Base-by-base conservation (phyloP, 768 basidiomycete species). In the Mycena sanguinolenta region DNA sequence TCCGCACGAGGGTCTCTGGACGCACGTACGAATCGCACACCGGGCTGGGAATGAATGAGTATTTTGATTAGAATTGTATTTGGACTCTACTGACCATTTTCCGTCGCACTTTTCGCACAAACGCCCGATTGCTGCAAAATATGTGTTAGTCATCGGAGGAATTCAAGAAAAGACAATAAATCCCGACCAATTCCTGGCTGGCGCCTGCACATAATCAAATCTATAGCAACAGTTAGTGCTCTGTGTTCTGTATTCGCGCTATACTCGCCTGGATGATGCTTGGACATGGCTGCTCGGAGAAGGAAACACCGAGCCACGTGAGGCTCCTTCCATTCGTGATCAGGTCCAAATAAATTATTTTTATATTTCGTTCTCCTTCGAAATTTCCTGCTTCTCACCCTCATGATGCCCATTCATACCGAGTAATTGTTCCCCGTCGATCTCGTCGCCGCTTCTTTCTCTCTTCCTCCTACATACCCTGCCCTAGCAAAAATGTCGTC, bases 51-150 rank as follows among this genome's bases (percentile, higher is more conserved):
- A 28, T 65, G 19, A 17, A 34, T 60, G 16, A 63, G 42, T 5
- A 27, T 17, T 54, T 32, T 16, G n/a, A 17, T 6, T 27, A 54
- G n/a, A 72, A 8, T 65, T 34, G 36, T 57, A 19, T 39, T 0
- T 7, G 32, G 19, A 34, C 25, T 16, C 16, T 10, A 78, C 92
- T 70, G 76, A 98, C 97, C 98, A 99, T 91, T 99, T 99, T 59
- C 98, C 98, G 79, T 99, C 98, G 77, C 97, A 98, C 81, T 98
- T 98, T 84, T 99, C 98, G 81, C 98, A 99, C 60, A 98, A 88
- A 76, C 98, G 94, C 49, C 98, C 98, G 75, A 99, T 98, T 55
- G 98, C 98, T 98, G 74, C 21, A 25, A 65, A 34, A 32, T 42
- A 44, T 17, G 68, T 54, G 52, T 65, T 23, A 30, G 61, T 25